These are phyloP conservation scores for Metarhizium guizhouense DNA, from an alignment of 2,329 filamentous ascomycete genomes.

Conservation along the genomic window DNA sequence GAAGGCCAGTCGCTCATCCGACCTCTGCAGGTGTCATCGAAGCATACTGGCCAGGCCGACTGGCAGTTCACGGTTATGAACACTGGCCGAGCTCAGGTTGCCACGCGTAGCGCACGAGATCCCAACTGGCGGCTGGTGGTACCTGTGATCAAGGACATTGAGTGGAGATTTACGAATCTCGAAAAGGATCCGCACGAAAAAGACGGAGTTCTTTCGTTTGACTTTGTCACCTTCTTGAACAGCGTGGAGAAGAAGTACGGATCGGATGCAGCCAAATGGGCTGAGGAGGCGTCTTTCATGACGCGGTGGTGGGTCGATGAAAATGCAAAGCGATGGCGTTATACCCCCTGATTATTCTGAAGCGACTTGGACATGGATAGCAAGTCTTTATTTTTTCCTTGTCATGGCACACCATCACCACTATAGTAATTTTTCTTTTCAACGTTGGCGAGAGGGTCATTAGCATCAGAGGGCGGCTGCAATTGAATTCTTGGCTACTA, in stretches of 20 bases:
- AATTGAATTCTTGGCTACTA: neutral
- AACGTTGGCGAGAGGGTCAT: too few species aligned
- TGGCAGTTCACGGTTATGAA: constrained; percentile 19
- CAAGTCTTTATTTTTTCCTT: neutral
- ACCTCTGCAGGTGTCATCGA: constrained; percentile 14
- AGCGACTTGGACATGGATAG: neutral
- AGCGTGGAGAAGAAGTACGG: constrained; percentile 15
- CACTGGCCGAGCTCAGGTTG: constrained; percentile 15
- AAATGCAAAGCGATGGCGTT: constrained; percentile 25
- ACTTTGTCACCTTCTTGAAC: constrained; percentile 10
- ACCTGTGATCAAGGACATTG: constrained; percentile 16
- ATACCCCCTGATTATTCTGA: constrained; percentile 6
- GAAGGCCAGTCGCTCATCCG: constrained; percentile 27
- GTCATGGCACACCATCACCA: neutral
- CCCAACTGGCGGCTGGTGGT: constrained; percentile 15
- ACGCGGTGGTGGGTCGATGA: constrained; percentile 26
- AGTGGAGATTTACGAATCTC: constrained; percentile 23
- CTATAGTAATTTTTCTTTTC: too few species aligned
- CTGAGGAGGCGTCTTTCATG: constrained; percentile 22
- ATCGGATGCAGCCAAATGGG: constrained; percentile 19
- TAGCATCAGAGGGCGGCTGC: too few species aligned
- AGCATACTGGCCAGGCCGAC: constrained; percentile 11
- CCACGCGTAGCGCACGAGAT: constrained; percentile 12
- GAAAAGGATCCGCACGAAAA: constrained; percentile 20
- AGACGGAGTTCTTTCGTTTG: constrained; percentile 17